Base-by-base conservation (phyloP, 2,329 filamentous ascomycete species). In the Fusarium burgessii region DNA sequence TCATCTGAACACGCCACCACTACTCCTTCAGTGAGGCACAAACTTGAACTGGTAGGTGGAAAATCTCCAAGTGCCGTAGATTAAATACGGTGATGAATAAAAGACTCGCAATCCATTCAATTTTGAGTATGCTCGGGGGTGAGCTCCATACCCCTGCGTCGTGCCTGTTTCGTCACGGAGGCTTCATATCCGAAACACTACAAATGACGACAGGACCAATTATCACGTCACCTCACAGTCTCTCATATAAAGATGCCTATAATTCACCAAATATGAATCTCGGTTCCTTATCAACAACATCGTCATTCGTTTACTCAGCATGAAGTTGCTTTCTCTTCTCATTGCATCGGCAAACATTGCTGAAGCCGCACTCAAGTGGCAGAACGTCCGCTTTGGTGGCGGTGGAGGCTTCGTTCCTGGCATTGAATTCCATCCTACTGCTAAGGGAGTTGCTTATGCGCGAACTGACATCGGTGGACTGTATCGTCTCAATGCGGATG, bases 401-500 rank as follows among this genome's bases (percentile, higher is more conserved):
- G 70, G 70, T 6, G 70, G 70, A 7, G 70, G 70, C 5, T 73
- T 73, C 2, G 57, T 58, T 0, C n/a, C 66, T 4, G 70, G 70
- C 5, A 73, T 73, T 3, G 70, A 71, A n/a, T 73, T 73, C 6
- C 70, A 73, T 32, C 70, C 70, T 5, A 73, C 61, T 14, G 20
- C 70, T 1, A 73, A 65, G 23, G 70, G 70, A 5, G 70, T 73
- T 6, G 70, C 70, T 0, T 73, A 73, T 9, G 70, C 67, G 4
- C 29, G 70, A 4, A 73, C 70, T 14, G 70, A 73, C 2, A 73
- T 73, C 20, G 70, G 70, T 15, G 70, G 70, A 7, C 51, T 73
- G 0, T 73, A 73, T 25, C 70, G 70, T 11, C 70, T 73, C 10
- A 73, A 73, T 9, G 5, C 52, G 1, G 70, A 73, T 33, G 70